phyloP scores from a whole-genome alignment of 1,284 basidiomycete species.

The Ceratobasidium sp. region DNA sequence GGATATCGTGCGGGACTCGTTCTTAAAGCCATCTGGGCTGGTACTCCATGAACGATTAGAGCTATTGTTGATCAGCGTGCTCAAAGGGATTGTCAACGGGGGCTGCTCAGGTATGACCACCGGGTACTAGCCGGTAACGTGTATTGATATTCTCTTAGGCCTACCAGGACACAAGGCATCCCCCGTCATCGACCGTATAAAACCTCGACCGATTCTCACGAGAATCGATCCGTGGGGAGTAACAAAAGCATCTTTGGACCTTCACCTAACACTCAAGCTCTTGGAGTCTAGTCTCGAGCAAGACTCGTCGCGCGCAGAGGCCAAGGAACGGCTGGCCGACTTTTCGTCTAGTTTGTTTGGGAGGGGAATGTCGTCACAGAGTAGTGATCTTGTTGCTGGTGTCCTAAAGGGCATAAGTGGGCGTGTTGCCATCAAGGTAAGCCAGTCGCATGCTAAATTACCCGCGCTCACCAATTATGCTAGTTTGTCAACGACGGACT shows the following conservation, averaged over 20 bases:
- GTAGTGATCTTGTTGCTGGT: slow-evolving; percentile 79
- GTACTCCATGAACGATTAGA: slow-evolving; percentile 50
- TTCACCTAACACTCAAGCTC: slow-evolving; percentile 74
- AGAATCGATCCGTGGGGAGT: slow-evolving; percentile 79
- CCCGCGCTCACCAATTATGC: slow-evolving; percentile 7
- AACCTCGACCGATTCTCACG: slow-evolving; percentile 49
- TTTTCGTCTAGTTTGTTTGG: slow-evolving; percentile 70
- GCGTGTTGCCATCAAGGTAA: slow-evolving; percentile 70
- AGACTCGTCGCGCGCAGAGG: slow-evolving; percentile 59
- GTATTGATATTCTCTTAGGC: background rate
- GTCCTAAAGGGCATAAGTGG: slow-evolving; percentile 72
- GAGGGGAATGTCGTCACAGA: slow-evolving; percentile 71
- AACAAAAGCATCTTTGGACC: slow-evolving; percentile 75
- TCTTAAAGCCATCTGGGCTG: slow-evolving; percentile 46
- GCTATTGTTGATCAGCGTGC: slow-evolving; percentile 17
- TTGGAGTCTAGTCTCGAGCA: slow-evolving; percentile 67
- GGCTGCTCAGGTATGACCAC: slow-evolving; percentile 9
- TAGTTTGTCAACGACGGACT: slow-evolving; percentile 80
- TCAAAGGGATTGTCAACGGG: slow-evolving; percentile 30
- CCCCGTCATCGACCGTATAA: slow-evolving; percentile 25
- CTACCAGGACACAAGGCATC: slow-evolving; percentile 17
- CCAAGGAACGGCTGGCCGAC: slow-evolving; percentile 57
- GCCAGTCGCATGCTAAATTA: background rate
- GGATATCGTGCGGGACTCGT: slow-evolving; percentile 67
- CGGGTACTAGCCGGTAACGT: background rate